Percentiles rank a stretch among this genome's conserved stretches.
These are phyloP conservation scores for Wickerhamiella vanderwaltii DNA, from an alignment of 805 yeast genomes.

Conservation along the genomic window DNA sequence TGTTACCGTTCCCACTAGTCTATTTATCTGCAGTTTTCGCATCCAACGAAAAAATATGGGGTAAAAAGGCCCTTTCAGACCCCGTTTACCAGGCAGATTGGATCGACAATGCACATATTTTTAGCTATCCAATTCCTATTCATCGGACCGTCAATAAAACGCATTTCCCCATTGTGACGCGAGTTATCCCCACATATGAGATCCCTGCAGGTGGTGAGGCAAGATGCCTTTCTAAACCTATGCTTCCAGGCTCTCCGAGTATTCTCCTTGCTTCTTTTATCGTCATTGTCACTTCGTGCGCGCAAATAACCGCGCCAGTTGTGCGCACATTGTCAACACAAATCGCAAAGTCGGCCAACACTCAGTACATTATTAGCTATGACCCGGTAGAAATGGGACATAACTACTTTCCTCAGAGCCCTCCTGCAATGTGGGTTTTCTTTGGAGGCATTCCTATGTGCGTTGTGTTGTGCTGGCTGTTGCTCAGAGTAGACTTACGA, in stretches of 20 bases:
- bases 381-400: conserved; percentile 10
- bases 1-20: conserved; percentile 40
- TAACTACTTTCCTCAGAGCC: conserved; percentile 37
- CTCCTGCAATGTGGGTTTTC: conserved; percentile 50
- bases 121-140: conserved; percentile 35
- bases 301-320: conserved; percentile 24
- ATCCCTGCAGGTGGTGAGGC: conserved; percentile 29
- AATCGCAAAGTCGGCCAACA: conserved; percentile 11
- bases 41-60: not conserved
- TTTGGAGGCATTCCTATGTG: conserved; percentile 58
- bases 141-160: conserved; percentile 32
- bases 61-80: not conserved
- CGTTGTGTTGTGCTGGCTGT: conserved; percentile 43
- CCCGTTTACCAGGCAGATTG: conserved; percentile 53
- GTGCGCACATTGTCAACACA: conserved; percentile 18
- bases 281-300: conserved; percentile 20
- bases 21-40: conserved; percentile 30
- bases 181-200: conserved; percentile 50
- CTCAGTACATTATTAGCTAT: not conserved
- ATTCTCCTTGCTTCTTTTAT: conserved; percentile 34
- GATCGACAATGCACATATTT: conserved; percentile 50
- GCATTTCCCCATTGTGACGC: conserved; percentile 31
- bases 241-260: conserved; percentile 26
- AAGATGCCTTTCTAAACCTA: conserved; percentile 40
- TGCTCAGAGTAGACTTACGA: conserved; percentile 63